Evolutionary conservation across 148 eudicot genomes (phyloP).

Genomic region (Beta vulgaris): DNA sequence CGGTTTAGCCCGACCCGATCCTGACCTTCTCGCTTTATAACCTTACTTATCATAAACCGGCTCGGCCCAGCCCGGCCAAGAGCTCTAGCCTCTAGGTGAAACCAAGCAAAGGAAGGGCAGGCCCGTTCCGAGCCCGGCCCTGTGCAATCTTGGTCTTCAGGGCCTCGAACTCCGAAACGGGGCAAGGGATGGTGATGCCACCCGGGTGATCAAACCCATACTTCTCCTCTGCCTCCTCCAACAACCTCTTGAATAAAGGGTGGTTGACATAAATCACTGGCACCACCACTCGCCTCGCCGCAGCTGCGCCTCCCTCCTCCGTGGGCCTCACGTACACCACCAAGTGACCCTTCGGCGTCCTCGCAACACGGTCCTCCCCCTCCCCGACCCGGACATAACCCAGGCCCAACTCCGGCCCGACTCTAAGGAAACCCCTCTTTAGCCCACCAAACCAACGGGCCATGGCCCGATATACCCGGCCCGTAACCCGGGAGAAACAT

Average conservation of each 20-base stretch:
- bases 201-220: slow-evolving; percentile 52
- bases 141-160: slow-evolving; percentile 23
- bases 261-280: slow-evolving; percentile 55
- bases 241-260: slow-evolving; percentile 48
- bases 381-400: slow-evolving; percentile 32
- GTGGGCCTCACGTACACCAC: slow-evolving; percentile 45
- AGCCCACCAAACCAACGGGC: not conserved
- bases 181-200: slow-evolving; percentile 58
- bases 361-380: slow-evolving; percentile 15
- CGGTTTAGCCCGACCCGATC: too few species aligned
- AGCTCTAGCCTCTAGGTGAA: too few species aligned
- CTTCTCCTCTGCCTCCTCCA: slow-evolving; percentile 48
- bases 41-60: too few species aligned
- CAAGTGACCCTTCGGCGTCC: slow-evolving; percentile 52
- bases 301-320: slow-evolving; percentile 27
- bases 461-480: not conserved
- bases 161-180: slow-evolving; percentile 43
- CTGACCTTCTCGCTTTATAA: too few species aligned
- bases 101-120: not conserved
- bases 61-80: too few species aligned
- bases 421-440: not conserved
- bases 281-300: slow-evolving; percentile 36
- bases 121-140: not conserved
- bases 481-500: not conserved
- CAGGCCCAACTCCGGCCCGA: not conserved